These are phyloP conservation scores for Rhodotorula kratochvilovae DNA, from an alignment of 768 basidiomycete genomes.

Conservation along the genomic window DNA sequence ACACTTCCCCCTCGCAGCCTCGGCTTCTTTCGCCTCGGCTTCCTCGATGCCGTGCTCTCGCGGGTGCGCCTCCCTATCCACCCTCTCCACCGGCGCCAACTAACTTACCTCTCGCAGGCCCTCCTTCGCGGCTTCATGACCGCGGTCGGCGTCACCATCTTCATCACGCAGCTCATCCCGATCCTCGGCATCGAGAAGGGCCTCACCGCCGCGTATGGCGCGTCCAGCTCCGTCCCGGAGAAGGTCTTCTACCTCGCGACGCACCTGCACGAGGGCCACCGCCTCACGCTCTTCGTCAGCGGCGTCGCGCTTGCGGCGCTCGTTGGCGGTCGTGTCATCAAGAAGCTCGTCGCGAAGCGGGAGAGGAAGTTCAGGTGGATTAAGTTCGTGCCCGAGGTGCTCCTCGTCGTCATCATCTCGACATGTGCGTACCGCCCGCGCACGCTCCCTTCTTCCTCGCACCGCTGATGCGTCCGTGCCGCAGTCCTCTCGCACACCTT, in stretches of 20 bases:
- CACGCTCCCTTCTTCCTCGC: neutral
- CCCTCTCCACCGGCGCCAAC: too few relatives aligned
- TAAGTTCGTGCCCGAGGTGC: constrained; percentile 80
- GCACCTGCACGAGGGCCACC: constrained; percentile 52
- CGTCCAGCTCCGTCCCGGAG: constrained; percentile 61
- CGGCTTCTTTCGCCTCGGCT: constrained; percentile 43
- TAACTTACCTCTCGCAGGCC: constrained; percentile 14
- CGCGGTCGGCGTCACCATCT: constrained; percentile 42
- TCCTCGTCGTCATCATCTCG: constrained; percentile 75
- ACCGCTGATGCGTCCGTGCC: too few relatives aligned
- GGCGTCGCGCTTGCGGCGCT: constrained; percentile 65
- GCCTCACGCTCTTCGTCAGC: constrained; percentile 67
- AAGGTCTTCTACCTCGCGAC: constrained; percentile 72
- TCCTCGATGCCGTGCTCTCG: constrained; percentile 43
- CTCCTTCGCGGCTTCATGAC: constrained; percentile 45
- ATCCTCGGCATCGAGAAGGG: constrained; percentile 36
- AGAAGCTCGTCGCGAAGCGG: constrained; percentile 53
- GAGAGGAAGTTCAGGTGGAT: constrained; percentile 56
- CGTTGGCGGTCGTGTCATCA: constrained; percentile 56
- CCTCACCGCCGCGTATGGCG: constrained; percentile 8
- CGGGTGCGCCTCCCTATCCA: neutral
- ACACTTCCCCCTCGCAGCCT: constrained; percentile 20
- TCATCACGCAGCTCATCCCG: constrained; percentile 34
- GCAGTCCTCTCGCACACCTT: constrained; percentile 27
- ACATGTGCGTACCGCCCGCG: constrained; percentile 74